Base-by-base conservation (phyloP, 2,329 filamentous ascomycete species). In the Sphaerulina vaccinii region DNA sequence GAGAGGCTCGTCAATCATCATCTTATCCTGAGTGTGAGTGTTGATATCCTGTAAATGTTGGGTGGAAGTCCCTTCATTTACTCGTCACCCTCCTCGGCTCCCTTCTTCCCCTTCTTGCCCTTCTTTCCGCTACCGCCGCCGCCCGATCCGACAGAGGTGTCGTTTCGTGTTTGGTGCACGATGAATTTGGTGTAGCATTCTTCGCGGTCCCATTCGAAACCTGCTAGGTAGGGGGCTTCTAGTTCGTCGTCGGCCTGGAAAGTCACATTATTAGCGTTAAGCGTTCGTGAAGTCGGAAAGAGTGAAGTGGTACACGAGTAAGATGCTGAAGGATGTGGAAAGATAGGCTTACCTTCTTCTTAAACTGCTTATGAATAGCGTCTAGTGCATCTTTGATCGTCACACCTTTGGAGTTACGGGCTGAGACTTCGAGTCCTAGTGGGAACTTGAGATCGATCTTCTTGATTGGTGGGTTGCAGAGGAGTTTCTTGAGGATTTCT, bases 381-480 rank as follows among this genome's bases (percentile, higher is more conserved):
- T 96, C 91, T 71, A 96, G 71, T 52, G 90, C 90, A 73, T 97
- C 92, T 79, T 96, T 96, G 79, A 97, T 92, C 51, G 92, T 97
- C 62, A 97, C 90, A 51, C 92, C 92, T 73, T 91, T 92, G 65
- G 91, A 77, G 75, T 96, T 97, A 67, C 92, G 83, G 68, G 90
- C 92, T 24, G 87, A 88, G 61, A 96, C 88, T 68, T 92, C 85
- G 50, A 93, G 81, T 45, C 92, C 92, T 47, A 95, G 78, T 13
- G 89, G 88, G 79, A 95, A 96, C 74, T 90, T 84, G 40, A 97
- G 80, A 73, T 96, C 90, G 73, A 97, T 92, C 78, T 89, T 92
- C 81, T 93, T 95, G 72, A 97, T 83, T 27, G 87, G 85, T 41
- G 92, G 92, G 55, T 76, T 85, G 64, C 88, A 86, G 62, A 97